Conservation (phyloP, 2,329 filamentous ascomycete genomes). For the Ascochyta pisi region DNA sequence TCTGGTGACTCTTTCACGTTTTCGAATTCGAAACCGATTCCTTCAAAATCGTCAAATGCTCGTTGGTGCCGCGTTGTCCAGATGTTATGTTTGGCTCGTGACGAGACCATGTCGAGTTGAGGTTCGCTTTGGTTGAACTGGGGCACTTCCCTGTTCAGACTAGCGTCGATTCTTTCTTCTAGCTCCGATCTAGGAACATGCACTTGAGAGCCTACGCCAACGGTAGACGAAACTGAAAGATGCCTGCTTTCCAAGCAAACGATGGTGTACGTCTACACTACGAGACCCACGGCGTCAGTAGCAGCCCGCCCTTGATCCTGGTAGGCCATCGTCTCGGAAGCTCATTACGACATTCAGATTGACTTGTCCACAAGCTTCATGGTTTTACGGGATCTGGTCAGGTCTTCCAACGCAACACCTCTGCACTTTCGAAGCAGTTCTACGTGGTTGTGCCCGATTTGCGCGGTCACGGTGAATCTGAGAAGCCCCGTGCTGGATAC, state of each 20-base stretch:
- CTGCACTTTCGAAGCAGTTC: conserved; percentile 12
- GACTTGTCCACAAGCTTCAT: conserved; percentile 26
- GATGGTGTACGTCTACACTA: conserved; percentile 24
- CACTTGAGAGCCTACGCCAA: not conserved
- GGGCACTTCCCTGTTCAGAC: not conserved
- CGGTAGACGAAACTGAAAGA: not conserved
- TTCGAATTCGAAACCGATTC: too few relatives aligned
- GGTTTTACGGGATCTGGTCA: conserved; percentile 35
- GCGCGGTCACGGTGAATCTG: conserved; percentile 36
- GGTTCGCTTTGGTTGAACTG: not conserved
- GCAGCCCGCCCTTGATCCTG: conserved; percentile 21
- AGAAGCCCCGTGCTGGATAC: conserved; percentile 33
- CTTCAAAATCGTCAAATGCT: too few relatives aligned
- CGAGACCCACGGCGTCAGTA: conserved; percentile 16
- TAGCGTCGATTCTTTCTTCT: not conserved
- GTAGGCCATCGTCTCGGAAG: conserved; percentile 7
- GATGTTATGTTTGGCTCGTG: too few relatives aligned
- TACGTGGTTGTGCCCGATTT: conserved; percentile 30
- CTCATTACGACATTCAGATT: not conserved
- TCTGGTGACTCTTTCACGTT: too few relatives aligned
- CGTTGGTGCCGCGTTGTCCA: too few relatives aligned
- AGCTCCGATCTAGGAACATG: not conserved
- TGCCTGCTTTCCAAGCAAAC: conserved; percentile 26
- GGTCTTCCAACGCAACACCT: conserved; percentile 30
- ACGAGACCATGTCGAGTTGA: not conserved